Conservation (phyloP, 163 green algal species). For the Scenedesmus sp. region DNA sequence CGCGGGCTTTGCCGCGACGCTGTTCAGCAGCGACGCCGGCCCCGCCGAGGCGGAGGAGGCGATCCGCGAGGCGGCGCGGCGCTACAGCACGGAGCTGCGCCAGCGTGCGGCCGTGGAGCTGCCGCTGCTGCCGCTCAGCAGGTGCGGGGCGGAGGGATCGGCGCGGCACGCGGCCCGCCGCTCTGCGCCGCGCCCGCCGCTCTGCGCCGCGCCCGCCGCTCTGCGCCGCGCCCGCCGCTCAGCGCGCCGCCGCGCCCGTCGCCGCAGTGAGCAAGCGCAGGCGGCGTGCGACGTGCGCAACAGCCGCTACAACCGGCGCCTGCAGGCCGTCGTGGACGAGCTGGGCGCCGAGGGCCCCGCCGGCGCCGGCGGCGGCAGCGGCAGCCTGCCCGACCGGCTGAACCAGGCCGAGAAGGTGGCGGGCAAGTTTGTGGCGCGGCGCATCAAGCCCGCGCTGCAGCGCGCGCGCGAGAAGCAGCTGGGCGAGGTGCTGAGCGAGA, state of each 20-base stretch:
- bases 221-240: too few species aligned
- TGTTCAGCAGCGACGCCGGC: not conserved
- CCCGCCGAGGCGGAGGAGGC: constrained; percentile 34
- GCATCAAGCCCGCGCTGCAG: constrained; percentile 78
- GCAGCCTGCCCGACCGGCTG: constrained; percentile 37
- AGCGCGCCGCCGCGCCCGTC: too few species aligned
- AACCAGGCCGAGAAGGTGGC: constrained; percentile 73
- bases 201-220: too few species aligned
- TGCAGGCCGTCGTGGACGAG: constrained; percentile 36
- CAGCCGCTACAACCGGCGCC: constrained; percentile 51
- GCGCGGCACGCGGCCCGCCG: too few species aligned
- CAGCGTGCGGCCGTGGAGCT: constrained; percentile 53
- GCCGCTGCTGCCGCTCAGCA: constrained; percentile 52
- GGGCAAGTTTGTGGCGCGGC: constrained; percentile 73
- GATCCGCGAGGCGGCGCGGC: constrained; percentile 45
- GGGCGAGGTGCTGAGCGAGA: constrained; percentile 47
- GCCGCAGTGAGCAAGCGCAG: constrained; percentile 63
- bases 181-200: too few species aligned
- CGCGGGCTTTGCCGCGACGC: constrained; percentile 44
- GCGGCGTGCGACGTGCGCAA: constrained; percentile 73
- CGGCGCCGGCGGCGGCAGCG: constrained; percentile 20
- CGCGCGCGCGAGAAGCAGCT: constrained; percentile 59
- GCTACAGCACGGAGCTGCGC: constrained; percentile 35
- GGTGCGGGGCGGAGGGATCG: too few species aligned
- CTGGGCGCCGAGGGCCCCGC: not conserved